These are phyloP conservation scores for Prunus mume DNA, from an alignment of 306 rosid species.

Conservation along the genomic window DNA sequence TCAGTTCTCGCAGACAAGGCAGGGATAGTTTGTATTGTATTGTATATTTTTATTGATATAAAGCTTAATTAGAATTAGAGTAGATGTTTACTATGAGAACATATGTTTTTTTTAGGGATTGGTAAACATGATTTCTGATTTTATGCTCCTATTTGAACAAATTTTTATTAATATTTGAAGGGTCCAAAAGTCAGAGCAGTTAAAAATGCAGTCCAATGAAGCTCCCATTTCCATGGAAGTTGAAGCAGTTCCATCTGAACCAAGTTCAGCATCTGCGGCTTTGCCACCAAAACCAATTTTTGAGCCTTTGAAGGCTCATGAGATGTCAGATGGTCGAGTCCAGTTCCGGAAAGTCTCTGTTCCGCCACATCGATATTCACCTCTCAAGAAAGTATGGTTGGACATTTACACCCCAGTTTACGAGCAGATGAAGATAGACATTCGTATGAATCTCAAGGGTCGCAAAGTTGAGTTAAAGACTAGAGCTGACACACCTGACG, in stretches of 20 bases:
- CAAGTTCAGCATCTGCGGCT: slow-evolving; percentile 14
- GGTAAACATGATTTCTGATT: neutral
- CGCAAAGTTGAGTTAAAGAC: slow-evolving; percentile 83
- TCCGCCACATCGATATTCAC: slow-evolving; percentile 77
- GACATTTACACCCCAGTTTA: slow-evolving; percentile 71
- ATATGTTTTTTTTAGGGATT: neutral
- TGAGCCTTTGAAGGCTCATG: slow-evolving; percentile 79
- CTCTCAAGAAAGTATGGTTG: slow-evolving; percentile 90
- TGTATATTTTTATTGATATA: neutral
- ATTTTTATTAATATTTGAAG: neutral
- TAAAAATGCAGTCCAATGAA: slow-evolving; percentile 52
- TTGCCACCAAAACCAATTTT: slow-evolving; percentile 70
- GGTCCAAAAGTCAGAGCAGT: slow-evolving; percentile 4
- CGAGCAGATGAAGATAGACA: slow-evolving; percentile 80
- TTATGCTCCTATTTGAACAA: neutral
- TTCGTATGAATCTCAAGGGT: slow-evolving; percentile 83
- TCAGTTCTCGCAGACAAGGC: neutral
- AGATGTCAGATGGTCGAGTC: slow-evolving; percentile 77
- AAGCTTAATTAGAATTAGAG: neutral
- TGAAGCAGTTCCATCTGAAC: slow-evolving; percentile 36
- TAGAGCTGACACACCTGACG: slow-evolving; percentile 70
- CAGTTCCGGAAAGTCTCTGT: slow-evolving; percentile 79
- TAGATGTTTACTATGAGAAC: neutral
- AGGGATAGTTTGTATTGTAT: neutral
- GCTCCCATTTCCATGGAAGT: slow-evolving; percentile 57